These are phyloP conservation scores for Escallonia herrerae DNA, from an alignment of 129 eudicot species.

Conservation along the genomic window DNA sequence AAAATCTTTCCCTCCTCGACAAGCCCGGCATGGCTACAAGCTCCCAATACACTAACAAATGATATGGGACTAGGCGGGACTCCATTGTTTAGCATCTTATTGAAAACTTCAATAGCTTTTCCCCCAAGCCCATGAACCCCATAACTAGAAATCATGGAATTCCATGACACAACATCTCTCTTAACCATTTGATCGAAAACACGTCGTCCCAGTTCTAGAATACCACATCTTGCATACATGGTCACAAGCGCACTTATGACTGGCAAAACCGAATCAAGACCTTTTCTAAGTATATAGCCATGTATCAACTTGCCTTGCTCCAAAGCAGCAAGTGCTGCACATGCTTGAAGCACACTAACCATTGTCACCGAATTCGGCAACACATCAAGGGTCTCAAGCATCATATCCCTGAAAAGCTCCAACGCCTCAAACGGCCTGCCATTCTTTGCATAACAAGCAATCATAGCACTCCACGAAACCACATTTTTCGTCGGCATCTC, in stretches of 20 bases:
- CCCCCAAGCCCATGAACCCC: conserved; percentile 73
- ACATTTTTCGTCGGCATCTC: conserved; percentile 53
- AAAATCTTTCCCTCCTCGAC: conserved; percentile 61
- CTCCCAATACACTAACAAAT: conserved; percentile 74
- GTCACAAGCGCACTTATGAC: conserved; percentile 70
- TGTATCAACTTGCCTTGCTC: conserved; percentile 83
- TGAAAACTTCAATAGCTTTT: conserved; percentile 55
- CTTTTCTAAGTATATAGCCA: conserved; percentile 65
- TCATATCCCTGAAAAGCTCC: conserved; percentile 55
- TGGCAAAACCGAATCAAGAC: conserved; percentile 75
- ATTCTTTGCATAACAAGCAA: conserved; percentile 77
- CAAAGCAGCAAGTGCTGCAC: conserved; percentile 70
- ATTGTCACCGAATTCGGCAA: conserved; percentile 86
- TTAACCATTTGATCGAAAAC: conserved; percentile 63
- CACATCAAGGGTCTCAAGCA: conserved; percentile 41
- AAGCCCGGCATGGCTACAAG: conserved; percentile 90
- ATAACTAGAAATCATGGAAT: conserved; percentile 84
- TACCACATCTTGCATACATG: conserved; percentile 81
- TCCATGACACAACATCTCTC: conserved; percentile 88
- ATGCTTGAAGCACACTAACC: conserved; percentile 97
- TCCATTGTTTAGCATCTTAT: conserved; percentile 48
- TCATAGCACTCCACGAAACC: conserved; percentile 97
- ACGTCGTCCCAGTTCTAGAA: conserved; percentile 42
- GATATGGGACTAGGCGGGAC: conserved; percentile 58
- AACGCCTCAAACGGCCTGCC: conserved; percentile 68